phyloP scores from a whole-genome alignment of 1,284 basidiomycete species.

The Cutaneotrichosporon sp. region DNA sequence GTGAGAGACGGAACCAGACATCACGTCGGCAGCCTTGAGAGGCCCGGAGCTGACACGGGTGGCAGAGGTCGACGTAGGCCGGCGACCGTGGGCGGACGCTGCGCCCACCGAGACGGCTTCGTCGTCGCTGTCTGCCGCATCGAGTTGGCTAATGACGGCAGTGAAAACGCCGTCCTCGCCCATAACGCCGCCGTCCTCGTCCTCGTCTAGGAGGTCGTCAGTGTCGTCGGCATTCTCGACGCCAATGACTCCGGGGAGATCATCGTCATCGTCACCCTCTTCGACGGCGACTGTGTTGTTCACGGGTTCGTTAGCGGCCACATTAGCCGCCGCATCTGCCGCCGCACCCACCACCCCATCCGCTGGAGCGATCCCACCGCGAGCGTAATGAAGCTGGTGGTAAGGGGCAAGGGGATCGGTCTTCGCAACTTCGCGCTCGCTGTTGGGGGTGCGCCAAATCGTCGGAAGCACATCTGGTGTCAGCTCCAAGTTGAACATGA shows the following conservation, averaged over 20 bases:
- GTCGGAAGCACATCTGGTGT: slow-evolving; percentile 31
- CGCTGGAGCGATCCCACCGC: too few species aligned
- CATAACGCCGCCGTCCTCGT: too few species aligned
- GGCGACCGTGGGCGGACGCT: too few species aligned
- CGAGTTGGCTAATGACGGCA: too few species aligned
- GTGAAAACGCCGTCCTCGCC: background rate
- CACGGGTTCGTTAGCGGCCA: background rate
- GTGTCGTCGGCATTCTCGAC: slow-evolving; percentile 6
- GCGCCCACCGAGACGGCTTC: too few species aligned
- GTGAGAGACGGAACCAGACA: too few species aligned
- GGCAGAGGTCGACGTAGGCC: too few species aligned
- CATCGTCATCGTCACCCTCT: slow-evolving; percentile 4
- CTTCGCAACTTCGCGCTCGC: slow-evolving; percentile 7
- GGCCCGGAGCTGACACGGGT: too few species aligned
- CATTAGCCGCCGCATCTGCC: too few species aligned
- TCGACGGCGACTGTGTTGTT: background rate
- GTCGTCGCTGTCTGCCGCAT: too few species aligned
- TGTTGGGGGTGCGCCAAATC: slow-evolving; percentile 27
- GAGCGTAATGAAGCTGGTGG: background rate
- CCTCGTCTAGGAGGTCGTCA: background rate
- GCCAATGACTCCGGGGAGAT: background rate
- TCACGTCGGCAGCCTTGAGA: too few species aligned
- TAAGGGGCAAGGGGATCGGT: slow-evolving; percentile 16
- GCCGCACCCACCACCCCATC: too few species aligned
- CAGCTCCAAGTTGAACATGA: background rate